Evolutionary conservation across 2,329 filamentous ascomycete species (phyloP).

Genomic region (Fusarium concolor): DNA sequence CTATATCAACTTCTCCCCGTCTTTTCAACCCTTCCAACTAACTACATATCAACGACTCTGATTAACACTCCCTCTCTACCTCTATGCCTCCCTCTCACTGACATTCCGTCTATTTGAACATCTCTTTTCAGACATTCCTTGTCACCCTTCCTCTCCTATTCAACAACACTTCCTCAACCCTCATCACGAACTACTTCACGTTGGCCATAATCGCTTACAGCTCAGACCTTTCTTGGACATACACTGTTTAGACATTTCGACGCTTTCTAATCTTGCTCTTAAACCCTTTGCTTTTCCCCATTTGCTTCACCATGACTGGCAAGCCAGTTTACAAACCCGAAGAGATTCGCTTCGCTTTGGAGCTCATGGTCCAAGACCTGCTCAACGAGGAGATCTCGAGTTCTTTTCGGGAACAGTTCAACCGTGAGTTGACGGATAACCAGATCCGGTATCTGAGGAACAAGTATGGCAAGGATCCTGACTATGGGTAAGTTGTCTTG

Average conservation of each 20-base stretch:
- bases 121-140: neutral
- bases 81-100: neutral
- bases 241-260: neutral
- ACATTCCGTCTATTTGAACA: neutral
- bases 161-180: neutral
- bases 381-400: slow-evolving; percentile 45
- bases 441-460: slow-evolving; percentile 56
- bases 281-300: neutral
- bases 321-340: slow-evolving; percentile 50
- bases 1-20: neutral
- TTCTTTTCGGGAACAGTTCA: slow-evolving; percentile 47
- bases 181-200: neutral
- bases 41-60: slow-evolving; percentile 4
- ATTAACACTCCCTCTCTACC: slow-evolving; percentile 9
- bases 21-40: neutral
- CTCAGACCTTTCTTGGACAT: slow-evolving; percentile 26
- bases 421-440: slow-evolving; percentile 47
- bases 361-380: slow-evolving; percentile 41
- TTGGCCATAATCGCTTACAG: neutral
- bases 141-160: neutral
- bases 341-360: slow-evolving; percentile 53
- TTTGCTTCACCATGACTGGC: slow-evolving; percentile 38
- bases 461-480: slow-evolving; percentile 56
- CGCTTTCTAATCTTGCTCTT: neutral
- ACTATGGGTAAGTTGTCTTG: slow-evolving; percentile 51